Base-by-base conservation (phyloP, 2,329 filamentous ascomycete species). In the Hyphodiscus sp. region DNA sequence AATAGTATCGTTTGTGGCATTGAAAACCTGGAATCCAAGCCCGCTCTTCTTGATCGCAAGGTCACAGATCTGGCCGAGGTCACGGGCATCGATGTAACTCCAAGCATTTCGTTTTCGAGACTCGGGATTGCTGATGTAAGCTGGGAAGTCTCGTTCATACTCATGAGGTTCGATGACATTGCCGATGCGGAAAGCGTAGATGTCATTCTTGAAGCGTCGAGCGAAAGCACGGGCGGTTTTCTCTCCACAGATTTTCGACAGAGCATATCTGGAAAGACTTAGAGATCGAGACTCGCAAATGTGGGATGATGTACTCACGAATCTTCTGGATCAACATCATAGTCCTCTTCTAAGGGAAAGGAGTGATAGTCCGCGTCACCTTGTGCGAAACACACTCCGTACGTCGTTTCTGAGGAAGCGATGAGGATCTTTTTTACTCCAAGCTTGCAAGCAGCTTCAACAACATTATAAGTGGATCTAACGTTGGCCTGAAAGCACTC, bases 1-100 rank as follows among this genome's bases (percentile, higher is more conserved):
- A 47, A 83, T 83, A 2, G 73, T 78, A 61, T 82, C 75, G 61
- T 85, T 85, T 0, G 80, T 82, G 1, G 80, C 81, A 62, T 85
- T 85, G 67, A 85, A 85, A 0, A 84, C 69, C 62, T 85, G 80
- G 59, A 82, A 85, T 0, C 81, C 81, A 10, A 85, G 61, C 0
- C 78, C 80, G 61, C 74, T 73, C 58, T 75, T 78, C 55, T 74
- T 59, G 4, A 84, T 71, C 18, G 72, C 75, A 9, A 78, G 61
- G 57, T 83, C 71, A 62, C 79, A 83, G 53, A 85, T 84, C 65
- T 81, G 78, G 0, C 80, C 82, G 2, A 85, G 65, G 60, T 85
- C 82, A 3, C 81, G 67, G 0, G 79, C 79, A 63, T 85, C 82
- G 20, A 81, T 81, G 63, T 86, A 85, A 20, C 73, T 76, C 81